Evolutionary conservation across 768 basidiomycete genomes (phyloP), one percentile per base, ranked within the genome.

Genomic region (Podaxis rugospora): DNA sequence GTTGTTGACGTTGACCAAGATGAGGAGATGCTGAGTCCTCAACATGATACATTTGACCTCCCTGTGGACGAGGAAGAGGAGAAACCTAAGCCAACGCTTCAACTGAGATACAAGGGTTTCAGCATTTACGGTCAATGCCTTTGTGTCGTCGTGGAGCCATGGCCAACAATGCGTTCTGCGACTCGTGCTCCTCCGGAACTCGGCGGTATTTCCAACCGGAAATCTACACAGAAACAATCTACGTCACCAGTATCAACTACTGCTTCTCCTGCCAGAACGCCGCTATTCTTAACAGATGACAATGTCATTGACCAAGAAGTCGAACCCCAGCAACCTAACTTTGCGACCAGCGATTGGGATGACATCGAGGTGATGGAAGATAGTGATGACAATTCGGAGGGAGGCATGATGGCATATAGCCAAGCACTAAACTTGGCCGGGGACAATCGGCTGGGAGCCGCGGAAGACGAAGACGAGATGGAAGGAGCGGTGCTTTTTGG

Each of bases 121-220:
- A 79, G 74, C 55, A 85, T 92, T 51, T 81, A 83, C 60, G 87
- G 86, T 0, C 83, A 84, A 57, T 92, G 89, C 70, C 80, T 94
- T 16, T 92, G 89, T 68, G 80, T 94, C 37, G 87, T 94, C 23
- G 85, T 93, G 14, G 92, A 94, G 69, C 93, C 92, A 14, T 92
- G 85, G 80, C 87, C 89, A 3, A 74, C 82, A 13, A 68, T 85
- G 39, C 80, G 77, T 13, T 51, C 52, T 7, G 21, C 35, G 40
- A 59, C 35, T 27, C 50, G 40, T 27, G 6, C 36, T 32, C 32
- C 55, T 16, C 44, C 54, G 57, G 40, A 61, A 51, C 21, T 57
- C 25, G 59, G 40, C 36, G 50, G 35, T 27, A 37, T 49, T 54
- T 55, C 28, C 25, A 44, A 35, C 44, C 49, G 21, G 46, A 32